phyloP scores from a whole-genome alignment of 441 rosid species.

The Populus hybrid region DNA sequence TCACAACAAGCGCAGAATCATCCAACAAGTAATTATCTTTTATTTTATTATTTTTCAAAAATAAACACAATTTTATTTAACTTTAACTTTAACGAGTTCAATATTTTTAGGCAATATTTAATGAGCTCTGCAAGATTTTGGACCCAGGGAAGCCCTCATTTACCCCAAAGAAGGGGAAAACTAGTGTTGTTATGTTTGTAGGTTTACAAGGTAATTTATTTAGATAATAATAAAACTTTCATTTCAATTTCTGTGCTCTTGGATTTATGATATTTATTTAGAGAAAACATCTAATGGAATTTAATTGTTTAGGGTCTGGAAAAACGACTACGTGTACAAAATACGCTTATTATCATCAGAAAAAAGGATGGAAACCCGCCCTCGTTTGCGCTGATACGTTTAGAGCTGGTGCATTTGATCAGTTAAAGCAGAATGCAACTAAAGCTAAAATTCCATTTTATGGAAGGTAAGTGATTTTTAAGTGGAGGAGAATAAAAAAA shows the following conservation, averaged over 20 bases:
- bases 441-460: slow-evolving; percentile 89
- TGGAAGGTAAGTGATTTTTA: slow-evolving; percentile 56
- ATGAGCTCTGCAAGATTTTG: slow-evolving; percentile 75
- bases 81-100: background rate
- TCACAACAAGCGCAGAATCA: too few species aligned
- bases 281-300: background rate
- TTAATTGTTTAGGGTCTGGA: slow-evolving; percentile 57
- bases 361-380: slow-evolving; percentile 89
- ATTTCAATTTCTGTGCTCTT: background rate
- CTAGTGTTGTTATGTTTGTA: slow-evolving; percentile 76
- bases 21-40: slow-evolving; percentile 51
- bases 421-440: slow-evolving; percentile 91
- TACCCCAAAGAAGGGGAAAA: slow-evolving; percentile 64
- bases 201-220: slow-evolving; percentile 67
- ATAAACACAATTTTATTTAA: too few species aligned
- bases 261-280: background rate
- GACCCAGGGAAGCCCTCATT: slow-evolving; percentile 86
- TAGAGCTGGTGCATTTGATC: slow-evolving; percentile 95
- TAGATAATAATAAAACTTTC: background rate
- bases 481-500: background rate
- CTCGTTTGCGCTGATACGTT: slow-evolving; percentile 94
- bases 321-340: slow-evolving; percentile 91
- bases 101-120: slow-evolving; percentile 51
- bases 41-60: background rate
- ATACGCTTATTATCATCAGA: slow-evolving; percentile 83